These are phyloP conservation scores for Tricholoma terreum DNA, from an alignment of 768 basidiomycete species.

Conservation along the genomic window DNA sequence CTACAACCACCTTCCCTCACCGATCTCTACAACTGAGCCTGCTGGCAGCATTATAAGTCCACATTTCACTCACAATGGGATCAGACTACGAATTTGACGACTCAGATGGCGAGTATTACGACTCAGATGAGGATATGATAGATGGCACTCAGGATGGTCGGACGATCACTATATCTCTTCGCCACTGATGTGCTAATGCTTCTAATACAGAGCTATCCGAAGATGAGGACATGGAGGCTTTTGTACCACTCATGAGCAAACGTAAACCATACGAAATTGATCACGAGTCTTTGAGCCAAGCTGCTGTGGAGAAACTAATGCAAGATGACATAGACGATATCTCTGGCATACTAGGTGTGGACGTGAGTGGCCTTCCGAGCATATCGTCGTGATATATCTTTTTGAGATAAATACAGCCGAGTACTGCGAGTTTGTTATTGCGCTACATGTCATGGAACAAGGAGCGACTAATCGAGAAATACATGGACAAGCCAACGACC, in stretches of 20 bases:
- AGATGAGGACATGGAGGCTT: slow-evolving; percentile 68
- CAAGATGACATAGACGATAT: slow-evolving; percentile 80
- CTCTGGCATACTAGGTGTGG: slow-evolving; percentile 81
- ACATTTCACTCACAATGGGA: slow-evolving; percentile 27
- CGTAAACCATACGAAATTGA: slow-evolving; percentile 82
- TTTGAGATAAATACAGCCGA: slow-evolving; percentile 39
- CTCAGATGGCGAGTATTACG: slow-evolving; percentile 61
- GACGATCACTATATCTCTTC: slow-evolving; percentile 32
- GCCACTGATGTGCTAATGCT: slow-evolving; percentile 5
- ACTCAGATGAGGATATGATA: slow-evolving; percentile 72
- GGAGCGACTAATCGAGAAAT: slow-evolving; percentile 92
- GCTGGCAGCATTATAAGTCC: not conserved
- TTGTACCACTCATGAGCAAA: slow-evolving; percentile 49
- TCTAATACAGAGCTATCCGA: slow-evolving; percentile 31
- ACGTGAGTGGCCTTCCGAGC: slow-evolving; percentile 53
- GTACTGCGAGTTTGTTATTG: slow-evolving; percentile 73
- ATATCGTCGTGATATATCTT: slow-evolving; percentile 4
- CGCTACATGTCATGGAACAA: slow-evolving; percentile 92
- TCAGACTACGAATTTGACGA: slow-evolving; percentile 75
- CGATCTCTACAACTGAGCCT: slow-evolving; percentile 18
- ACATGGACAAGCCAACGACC: slow-evolving; percentile 85
- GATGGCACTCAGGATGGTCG: slow-evolving; percentile 59
- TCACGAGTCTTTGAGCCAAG: slow-evolving; percentile 71
- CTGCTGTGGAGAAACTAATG: slow-evolving; percentile 77
- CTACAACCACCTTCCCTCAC: slow-evolving; percentile 12